Percentiles rank a stretch among this genome's conserved stretches.
phyloP scores from a whole-genome alignment of 352 stramenopile genomes.

The Hyaloperonospora arabidopsidis region DNA sequence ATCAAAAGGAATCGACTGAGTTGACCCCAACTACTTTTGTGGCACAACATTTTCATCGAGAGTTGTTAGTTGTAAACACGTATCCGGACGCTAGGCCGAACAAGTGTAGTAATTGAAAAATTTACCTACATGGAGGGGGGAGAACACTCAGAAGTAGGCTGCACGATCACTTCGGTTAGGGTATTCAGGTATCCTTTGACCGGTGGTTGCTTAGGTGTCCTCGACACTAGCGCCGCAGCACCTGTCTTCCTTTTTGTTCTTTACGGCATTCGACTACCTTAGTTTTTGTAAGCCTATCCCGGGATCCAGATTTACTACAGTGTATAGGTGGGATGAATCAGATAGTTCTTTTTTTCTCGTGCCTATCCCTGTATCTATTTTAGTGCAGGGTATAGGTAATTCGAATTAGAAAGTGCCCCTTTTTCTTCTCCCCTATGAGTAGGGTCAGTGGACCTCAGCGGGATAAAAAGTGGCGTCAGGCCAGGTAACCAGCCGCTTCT shows the following conservation, averaged over 20 bases:
- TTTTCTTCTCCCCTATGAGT: not conserved
- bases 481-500: not conserved
- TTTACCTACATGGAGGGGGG: not conserved
- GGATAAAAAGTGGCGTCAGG: not conserved
- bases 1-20: no score
- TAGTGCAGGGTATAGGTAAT: no score
- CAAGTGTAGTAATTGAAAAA: not conserved
- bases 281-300: no score
- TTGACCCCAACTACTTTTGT: no score
- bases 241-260: not conserved
- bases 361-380: no score
- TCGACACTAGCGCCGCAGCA: conserved; percentile 7
- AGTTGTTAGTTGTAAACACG: not conserved
- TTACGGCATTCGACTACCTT: no score
- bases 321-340: no score
- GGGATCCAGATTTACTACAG: no score
- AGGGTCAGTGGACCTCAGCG: not conserved
- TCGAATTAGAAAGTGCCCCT: no score
- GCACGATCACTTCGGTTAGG: conserved; percentile 6
- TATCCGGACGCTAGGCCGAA: not conserved
- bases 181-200: conserved; percentile 11
- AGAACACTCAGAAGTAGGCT: conserved; percentile 3
- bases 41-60: not conserved
- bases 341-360: no score
- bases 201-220: conserved; percentile 9